These are phyloP conservation scores for Diutina scorzettiae DNA, from an alignment of 1,139 yeast genomes.

Conservation along the genomic window DNA sequence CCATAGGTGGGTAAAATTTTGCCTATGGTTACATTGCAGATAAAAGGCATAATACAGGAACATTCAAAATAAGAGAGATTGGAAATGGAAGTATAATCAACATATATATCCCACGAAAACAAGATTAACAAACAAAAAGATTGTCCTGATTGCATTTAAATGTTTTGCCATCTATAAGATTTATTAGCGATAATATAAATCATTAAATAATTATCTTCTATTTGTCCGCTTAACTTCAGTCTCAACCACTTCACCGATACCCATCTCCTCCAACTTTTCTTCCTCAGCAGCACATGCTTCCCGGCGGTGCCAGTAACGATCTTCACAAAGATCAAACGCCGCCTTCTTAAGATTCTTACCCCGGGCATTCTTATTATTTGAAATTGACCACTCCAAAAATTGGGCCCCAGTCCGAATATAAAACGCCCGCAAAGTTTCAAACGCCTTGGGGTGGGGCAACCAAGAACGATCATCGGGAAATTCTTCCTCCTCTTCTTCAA, in stretches of 20 bases:
- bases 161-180: too few species aligned
- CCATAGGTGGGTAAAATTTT: too few species aligned
- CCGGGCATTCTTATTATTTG: slow-evolving; percentile 73
- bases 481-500: slow-evolving; percentile 49
- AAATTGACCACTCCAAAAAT: slow-evolving; percentile 86
- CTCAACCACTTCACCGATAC: slow-evolving; percentile 84
- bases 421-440: slow-evolving; percentile 72
- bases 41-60: too few species aligned
- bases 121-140: too few species aligned
- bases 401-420: slow-evolving; percentile 79
- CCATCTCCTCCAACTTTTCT: slow-evolving; percentile 79
- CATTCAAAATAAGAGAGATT: too few species aligned
- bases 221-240: slow-evolving; percentile 10
- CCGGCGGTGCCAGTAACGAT: slow-evolving; percentile 98
- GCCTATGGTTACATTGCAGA: too few species aligned
- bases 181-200: too few species aligned
- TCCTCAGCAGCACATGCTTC: slow-evolving; percentile 84
- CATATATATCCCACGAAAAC: too few species aligned
- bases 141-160: too few species aligned
- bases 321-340: slow-evolving; percentile 85
- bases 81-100: too few species aligned
- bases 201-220: background rate
- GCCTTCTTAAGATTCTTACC: slow-evolving; percentile 85
- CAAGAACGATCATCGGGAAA: slow-evolving; percentile 90
- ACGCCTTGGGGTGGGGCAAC: slow-evolving; percentile 97